Evolutionary conservation across 352 stramenopile genomes (phyloP).

Genomic region (Globisporangium irregulare): DNA sequence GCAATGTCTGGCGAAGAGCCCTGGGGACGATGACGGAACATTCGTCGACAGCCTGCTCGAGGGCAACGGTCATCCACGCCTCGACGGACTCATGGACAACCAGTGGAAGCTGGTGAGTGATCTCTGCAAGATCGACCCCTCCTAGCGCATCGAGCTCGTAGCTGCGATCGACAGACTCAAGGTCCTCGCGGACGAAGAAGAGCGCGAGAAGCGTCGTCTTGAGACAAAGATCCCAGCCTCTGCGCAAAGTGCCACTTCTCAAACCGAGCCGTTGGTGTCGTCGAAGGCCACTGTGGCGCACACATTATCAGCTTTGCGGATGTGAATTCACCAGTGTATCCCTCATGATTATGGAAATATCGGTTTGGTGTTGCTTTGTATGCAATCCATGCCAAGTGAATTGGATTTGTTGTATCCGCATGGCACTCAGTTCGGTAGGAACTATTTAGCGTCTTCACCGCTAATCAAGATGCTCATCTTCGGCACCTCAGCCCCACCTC

Average conservation of each 20-base stretch:
- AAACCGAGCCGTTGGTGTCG: constrained; percentile 11
- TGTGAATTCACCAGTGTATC: too few species aligned
- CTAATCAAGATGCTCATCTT: too few species aligned
- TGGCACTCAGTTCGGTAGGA: too few species aligned
- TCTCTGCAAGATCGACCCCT: constrained; percentile 3
- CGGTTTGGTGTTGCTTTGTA: too few species aligned
- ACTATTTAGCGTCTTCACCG: too few species aligned
- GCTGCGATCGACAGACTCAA: constrained; percentile 10
- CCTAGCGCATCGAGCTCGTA: constrained; percentile 10
- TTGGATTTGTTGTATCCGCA: too few species aligned
- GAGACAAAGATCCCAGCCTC: constrained; percentile 3
- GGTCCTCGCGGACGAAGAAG: constrained; percentile 13
- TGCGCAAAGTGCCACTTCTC: constrained; percentile 13
- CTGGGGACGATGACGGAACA: constrained; percentile 26
- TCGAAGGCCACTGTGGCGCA: constrained; percentile 12
- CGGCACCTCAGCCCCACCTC: too few species aligned
- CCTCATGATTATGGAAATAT: too few species aligned
- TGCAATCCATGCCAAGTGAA: too few species aligned
- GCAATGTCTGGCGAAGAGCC: constrained; percentile 32
- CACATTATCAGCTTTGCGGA: constrained; percentile 6
- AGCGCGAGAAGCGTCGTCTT: constrained; percentile 9
- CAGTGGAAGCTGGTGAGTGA: constrained; percentile 15
- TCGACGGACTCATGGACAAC: constrained; percentile 10
- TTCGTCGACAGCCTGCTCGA: constrained; percentile 22
- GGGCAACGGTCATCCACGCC: constrained; percentile 10